phyloP scores from a whole-genome alignment of 116 monocot species.

The Trichopus zeylanicus region DNA sequence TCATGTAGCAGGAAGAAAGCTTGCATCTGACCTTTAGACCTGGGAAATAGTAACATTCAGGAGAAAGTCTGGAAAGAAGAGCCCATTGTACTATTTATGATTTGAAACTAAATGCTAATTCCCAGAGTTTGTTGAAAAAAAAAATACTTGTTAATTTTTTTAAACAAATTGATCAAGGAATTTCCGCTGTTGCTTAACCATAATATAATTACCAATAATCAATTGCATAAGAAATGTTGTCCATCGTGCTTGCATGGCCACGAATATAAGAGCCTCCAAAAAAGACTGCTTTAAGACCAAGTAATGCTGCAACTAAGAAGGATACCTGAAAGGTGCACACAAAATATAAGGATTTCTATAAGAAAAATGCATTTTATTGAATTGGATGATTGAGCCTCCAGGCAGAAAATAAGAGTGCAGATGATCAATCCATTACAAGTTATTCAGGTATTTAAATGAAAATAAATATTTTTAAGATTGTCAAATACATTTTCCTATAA shows the following conservation, averaged over 20 bases:
- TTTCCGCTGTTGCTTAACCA: neutral
- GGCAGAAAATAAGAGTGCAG: too few relatives aligned
- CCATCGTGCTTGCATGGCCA: slow-evolving; percentile 93
- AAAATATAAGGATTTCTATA: slow-evolving; percentile 2
- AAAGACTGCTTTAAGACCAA: slow-evolving; percentile 69
- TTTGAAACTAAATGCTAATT: too few relatives aligned
- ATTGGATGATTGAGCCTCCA: too few relatives aligned
- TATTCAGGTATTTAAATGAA: too few relatives aligned
- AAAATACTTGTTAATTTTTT: neutral
- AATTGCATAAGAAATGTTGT: slow-evolving; percentile 95
- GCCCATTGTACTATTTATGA: too few relatives aligned
- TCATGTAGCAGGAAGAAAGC: slow-evolving; percentile 60
- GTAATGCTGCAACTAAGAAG: slow-evolving; percentile 75
- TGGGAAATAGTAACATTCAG: slow-evolving; percentile 6
- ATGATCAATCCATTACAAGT: too few relatives aligned
- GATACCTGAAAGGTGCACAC: slow-evolving; percentile 41
- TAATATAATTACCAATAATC: slow-evolving; percentile 67
- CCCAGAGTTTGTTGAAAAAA: neutral
- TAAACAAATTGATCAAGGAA: too few relatives aligned
- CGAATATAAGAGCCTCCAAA: slow-evolving; percentile 98
- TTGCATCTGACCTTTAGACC: slow-evolving; percentile 79
- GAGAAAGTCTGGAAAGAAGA: too few relatives aligned
- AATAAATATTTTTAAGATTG: too few relatives aligned
- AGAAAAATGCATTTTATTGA: too few relatives aligned
- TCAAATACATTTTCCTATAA: too few relatives aligned